Base-by-base conservation (phyloP, 805 yeast genomes). In the Suhomyces vadensis region DNA sequence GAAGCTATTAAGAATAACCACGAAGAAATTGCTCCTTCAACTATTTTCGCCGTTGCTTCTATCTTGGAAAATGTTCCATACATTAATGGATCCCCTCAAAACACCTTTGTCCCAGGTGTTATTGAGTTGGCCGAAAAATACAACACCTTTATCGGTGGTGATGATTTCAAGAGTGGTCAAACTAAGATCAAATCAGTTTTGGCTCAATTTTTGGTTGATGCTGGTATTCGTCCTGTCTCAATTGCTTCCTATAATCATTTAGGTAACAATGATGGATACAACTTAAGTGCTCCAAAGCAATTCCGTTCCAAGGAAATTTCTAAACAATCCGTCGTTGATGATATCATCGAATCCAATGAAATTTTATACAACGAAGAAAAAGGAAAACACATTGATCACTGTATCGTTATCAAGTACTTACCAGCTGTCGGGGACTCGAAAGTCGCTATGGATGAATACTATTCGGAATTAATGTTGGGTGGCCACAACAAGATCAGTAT, bases 401-500 rank as follows among this genome's bases (percentile, higher is more conserved):
- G 95, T 71, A 91, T 91, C 65, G 97, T 91, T 49, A 91, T 91
- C 75, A 91, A 91, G 73, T 90, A 91, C 67, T 72, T 92, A 63
- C 86, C 87, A 44, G 97, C 97, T 6, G 97, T 91, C 39, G 96
- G 96, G 29, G 98, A 91, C 69, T 83, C 94, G 52, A 91, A 91
- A 75, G 96, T 91, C 52, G 98, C 98, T 42, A 92, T 91, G 97
- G 98, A 91, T 68, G 97, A 92, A 73, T 91, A 91, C 73, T 89
- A 92, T 74, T 85, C 95, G 44, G 97, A 91, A 70, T 82, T 91
- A 63, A 92, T 91, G 97, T 78, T 91, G 57, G 98, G 98, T 49
- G 98, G 98, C 36, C 97, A 91, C 73, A 92, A 91, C 74, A 85
- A 94, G 63, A 86, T 91, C 54, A 83, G 95, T 38, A 85, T 92